These are phyloP conservation scores for Pseudogymnoascus sp. DNA, from an alignment of 2,329 filamentous ascomycete species.

Conservation along the genomic window DNA sequence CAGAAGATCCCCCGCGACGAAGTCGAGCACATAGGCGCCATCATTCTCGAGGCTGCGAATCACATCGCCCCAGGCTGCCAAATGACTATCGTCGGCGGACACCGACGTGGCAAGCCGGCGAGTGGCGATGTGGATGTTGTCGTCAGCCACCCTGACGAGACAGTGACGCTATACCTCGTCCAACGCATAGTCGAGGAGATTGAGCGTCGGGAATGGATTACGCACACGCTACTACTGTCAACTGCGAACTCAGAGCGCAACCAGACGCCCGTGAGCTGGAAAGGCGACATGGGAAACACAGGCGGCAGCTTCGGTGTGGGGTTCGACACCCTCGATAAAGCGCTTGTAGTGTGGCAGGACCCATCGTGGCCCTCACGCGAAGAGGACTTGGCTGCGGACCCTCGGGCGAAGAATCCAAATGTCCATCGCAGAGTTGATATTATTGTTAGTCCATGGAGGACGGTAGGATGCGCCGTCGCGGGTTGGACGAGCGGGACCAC, in stretches of 20 bases:
- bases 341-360: conserved; percentile 85
- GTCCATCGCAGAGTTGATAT: conserved; percentile 85
- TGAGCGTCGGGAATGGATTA: conserved; percentile 64
- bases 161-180: conserved; percentile 62
- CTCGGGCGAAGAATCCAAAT: conserved; percentile 54
- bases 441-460: conserved; percentile 82
- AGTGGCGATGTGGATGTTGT: conserved; percentile 83
- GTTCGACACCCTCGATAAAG: conserved; percentile 88
- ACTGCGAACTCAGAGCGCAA: conserved; percentile 64
- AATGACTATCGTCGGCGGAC: conserved; percentile 58
- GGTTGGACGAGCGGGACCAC: conserved; percentile 88
- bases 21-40: conserved; percentile 59
- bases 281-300: conserved; percentile 33
- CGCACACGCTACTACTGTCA: conserved; percentile 70
- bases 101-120: conserved; percentile 55
- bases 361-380: conserved; percentile 40
- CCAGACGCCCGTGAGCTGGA: conserved; percentile 53
- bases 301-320: conserved; percentile 43
- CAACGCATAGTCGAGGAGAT: conserved; percentile 63
- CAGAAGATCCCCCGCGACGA: conserved; percentile 64
- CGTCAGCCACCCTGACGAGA: conserved; percentile 68
- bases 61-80: conserved; percentile 50
- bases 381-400: conserved; percentile 23
- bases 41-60: conserved; percentile 61
- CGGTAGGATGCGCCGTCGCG: conserved; percentile 76